Base-by-base conservation (phyloP, 176 grass and related monocot genomes). In the Cenchrus americanus region DNA sequence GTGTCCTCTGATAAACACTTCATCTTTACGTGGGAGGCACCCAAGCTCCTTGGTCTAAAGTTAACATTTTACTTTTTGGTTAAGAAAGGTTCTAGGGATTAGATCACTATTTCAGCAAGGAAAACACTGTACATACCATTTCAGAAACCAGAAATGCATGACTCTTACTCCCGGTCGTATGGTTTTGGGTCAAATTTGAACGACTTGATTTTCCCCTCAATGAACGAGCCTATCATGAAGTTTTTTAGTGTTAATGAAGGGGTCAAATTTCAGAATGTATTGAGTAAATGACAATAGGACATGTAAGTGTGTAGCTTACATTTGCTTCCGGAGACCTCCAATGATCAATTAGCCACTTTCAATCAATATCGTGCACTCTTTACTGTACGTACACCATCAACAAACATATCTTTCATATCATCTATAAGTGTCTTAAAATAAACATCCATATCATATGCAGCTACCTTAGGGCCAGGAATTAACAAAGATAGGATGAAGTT, bases 131-230 rank as follows among this genome's bases (percentile, higher is more conserved):
- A 5, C 40, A 11, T 63, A 62, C 37, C 55, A 62, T 47, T 78
- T 78, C 40, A 30, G 5, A 10, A 23, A 2, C 46, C 34, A 80
- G 26, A 52, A 17, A 62, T 52, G 62, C 77, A 79, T 64, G 60
- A 21, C 76, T 79, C 43, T 79, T 64, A 8, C 76, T 65, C 4
- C 76, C 59, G 27, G 7, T 49, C 63, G 42, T 78, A 78, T 78
- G 60, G 54, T 76, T 76, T 76, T 79, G 76, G 17, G 17, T 51
- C 5, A 65, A 8, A 15, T 79, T 79, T 66, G 77, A 27, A 51
- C 44, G 77, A 37, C 49, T 79, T 50, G 23, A 24, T 52, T 80
- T 80, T n/a, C 15, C 73, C 18, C 55, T 65, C 2, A 66, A n/a
- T 8, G 61, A 66, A 66, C 24, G 14, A 14, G 15, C 23, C 60